A percentile compares a stretch with the other conserved stretches of the same genome.
Evolutionary conservation across 495 filamentous ascomycete species (phyloP).

Genomic region (Aspergillus incahuasiensis): DNA sequence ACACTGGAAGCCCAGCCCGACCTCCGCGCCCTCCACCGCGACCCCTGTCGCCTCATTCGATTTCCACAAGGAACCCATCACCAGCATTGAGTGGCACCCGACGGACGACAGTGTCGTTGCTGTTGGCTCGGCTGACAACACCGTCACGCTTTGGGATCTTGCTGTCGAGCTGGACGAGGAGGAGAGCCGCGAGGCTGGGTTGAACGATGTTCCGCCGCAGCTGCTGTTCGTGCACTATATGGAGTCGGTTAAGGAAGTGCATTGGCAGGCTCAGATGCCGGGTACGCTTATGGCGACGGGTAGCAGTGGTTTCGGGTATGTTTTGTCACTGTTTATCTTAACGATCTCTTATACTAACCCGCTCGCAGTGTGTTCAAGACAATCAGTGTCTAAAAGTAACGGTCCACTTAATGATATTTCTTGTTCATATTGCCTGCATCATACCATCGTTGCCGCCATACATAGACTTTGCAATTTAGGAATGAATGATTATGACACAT

Average conservation of each 20-base stretch:
- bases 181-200: constrained; percentile 82
- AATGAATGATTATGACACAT: constrained; percentile 8
- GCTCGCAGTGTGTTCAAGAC: constrained; percentile 49
- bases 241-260: constrained; percentile 86
- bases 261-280: constrained; percentile 96
- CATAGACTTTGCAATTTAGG: neutral
- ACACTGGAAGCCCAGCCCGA: constrained; percentile 72
- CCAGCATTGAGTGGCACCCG: constrained; percentile 95
- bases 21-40: constrained; percentile 39
- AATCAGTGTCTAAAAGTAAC: constrained; percentile 46
- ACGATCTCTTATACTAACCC: constrained; percentile 17
- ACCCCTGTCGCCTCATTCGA: constrained; percentile 81
- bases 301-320: constrained; percentile 71
- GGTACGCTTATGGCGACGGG: constrained; percentile 89
- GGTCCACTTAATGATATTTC: constrained; percentile 9
- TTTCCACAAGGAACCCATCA: constrained; percentile 95
- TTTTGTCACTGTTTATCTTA: constrained; percentile 6
- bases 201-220: constrained; percentile 88
- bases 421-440: constrained; percentile 1
- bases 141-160: constrained; percentile 93
- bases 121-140: constrained; percentile 89
- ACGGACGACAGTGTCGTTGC: constrained; percentile 91
- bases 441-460: neutral
- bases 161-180: constrained; percentile 95
- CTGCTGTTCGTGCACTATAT: constrained; percentile 95